phyloP scores from a whole-genome alignment of 148 eudicot genomes.

The Vaccinium darrowii region DNA sequence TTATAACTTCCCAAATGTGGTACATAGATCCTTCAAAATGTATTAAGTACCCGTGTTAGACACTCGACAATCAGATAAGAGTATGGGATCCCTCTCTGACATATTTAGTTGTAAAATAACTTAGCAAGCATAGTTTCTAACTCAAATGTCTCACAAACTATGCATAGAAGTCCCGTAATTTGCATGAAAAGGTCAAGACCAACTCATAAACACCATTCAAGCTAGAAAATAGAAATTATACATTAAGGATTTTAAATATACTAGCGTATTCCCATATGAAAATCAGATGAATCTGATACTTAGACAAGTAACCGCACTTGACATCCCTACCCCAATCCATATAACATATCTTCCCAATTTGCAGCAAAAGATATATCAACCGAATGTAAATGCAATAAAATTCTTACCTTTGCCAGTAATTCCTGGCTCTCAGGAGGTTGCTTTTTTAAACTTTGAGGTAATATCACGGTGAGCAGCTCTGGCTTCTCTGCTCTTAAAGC shows the following conservation, averaged over 20 bases:
- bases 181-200: background rate
- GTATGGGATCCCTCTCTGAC: background rate
- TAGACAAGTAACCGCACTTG: background rate
- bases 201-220: background rate
- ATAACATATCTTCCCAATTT: background rate
- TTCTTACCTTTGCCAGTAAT: conserved; percentile 80
- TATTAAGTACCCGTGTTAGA: background rate
- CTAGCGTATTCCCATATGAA: background rate
- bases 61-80: background rate
- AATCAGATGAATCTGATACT: background rate
- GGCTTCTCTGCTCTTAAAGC: conserved; percentile 97
- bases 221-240: background rate
- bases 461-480: conserved; percentile 86
- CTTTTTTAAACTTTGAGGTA: conserved; percentile 90
- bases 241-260: background rate
- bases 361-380: background rate
- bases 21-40: background rate
- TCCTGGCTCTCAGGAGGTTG: conserved; percentile 99
- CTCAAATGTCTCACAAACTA: background rate
- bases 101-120: background rate
- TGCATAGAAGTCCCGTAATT: background rate
- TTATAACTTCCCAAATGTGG: background rate
- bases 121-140: background rate
- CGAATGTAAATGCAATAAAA: background rate
- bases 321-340: background rate